Percentiles rank a stretch among this genome's conserved stretches.
Conservation (phyloP, 1,284 basidiomycete genomes). For the Malassezia furfur region DNA sequence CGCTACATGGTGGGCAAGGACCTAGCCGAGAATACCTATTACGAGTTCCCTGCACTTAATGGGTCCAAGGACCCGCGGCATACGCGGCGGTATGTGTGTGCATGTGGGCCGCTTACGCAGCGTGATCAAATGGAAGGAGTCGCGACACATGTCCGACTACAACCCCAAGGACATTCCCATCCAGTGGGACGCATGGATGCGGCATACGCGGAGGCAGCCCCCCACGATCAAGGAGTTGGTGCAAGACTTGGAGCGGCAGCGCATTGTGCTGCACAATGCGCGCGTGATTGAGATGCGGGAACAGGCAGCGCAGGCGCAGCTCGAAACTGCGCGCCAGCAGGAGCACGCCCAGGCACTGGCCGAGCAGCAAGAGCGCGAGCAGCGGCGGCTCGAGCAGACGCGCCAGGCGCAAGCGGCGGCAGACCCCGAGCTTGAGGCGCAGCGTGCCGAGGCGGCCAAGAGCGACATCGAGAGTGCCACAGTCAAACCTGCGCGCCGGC, state of each 20-base stretch:
- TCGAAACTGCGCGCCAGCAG: neutral
- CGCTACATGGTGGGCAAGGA: constrained; percentile 35
- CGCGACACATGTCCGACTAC: constrained; percentile 21
- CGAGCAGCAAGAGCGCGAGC: neutral
- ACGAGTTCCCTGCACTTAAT: constrained; percentile 33
- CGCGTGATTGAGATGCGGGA: constrained; percentile 14
- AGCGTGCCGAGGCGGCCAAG: neutral
- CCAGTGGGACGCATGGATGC: constrained; percentile 44
- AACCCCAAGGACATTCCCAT: constrained; percentile 37
- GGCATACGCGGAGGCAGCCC: constrained; percentile 32
- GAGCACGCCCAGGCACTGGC: constrained; percentile 11
- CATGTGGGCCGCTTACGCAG: neutral
- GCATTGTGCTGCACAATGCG: constrained; percentile 19
- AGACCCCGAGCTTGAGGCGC: constrained; percentile 2
- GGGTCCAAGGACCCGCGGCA: constrained; percentile 32
- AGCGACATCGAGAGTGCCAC: neutral
- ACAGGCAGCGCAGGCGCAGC: neutral
- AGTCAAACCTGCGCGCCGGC: constrained; percentile 2
- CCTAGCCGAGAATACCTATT: constrained; percentile 32
- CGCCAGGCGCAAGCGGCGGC: neutral
- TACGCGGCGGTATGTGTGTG: constrained; percentile 21
- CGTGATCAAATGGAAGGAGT: constrained; percentile 11
- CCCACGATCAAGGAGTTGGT: constrained; percentile 24
- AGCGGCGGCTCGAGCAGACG: neutral
- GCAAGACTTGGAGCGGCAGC: constrained; percentile 14